A percentile compares a stretch with the other conserved stretches of the same genome.
phyloP scores from a whole-genome alignment of 352 stramenopile species.

The Phytophthora ohioensis region DNA sequence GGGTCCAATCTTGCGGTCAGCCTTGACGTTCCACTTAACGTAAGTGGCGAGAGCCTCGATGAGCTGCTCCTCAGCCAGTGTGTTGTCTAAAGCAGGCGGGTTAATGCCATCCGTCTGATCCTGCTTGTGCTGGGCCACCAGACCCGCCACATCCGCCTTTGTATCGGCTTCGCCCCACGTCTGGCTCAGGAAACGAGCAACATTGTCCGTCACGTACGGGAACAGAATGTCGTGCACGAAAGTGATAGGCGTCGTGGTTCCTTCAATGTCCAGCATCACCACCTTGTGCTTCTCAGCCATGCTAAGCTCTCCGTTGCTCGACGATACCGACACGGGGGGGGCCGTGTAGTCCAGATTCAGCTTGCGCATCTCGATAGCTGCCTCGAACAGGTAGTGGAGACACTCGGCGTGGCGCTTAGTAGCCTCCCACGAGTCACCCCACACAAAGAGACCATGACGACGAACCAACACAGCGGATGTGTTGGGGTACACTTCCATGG shows the following conservation, averaged over 20 bases:
- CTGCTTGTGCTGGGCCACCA: slow-evolving; percentile 54
- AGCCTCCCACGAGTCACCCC: slow-evolving; percentile 96
- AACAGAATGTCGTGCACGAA: slow-evolving; percentile 97
- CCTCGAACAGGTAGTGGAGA: slow-evolving; percentile 97
- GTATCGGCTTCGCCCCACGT: slow-evolving; percentile 70
- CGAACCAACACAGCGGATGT: slow-evolving; percentile 94
- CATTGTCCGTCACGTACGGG: slow-evolving; percentile 85
- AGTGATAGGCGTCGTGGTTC: slow-evolving; percentile 95
- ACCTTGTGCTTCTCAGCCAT: slow-evolving; percentile 90
- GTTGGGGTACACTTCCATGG: slow-evolving; percentile 87
- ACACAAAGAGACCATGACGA: slow-evolving; percentile 96
- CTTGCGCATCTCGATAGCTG: slow-evolving; percentile 90
- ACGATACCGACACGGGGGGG: slow-evolving; percentile 39
- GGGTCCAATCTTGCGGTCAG: slow-evolving; percentile 86
- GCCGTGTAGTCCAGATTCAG: slow-evolving; percentile 81
- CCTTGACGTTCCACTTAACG: slow-evolving; percentile 76
- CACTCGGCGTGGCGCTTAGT: slow-evolving; percentile 97
- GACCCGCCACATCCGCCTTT: slow-evolving; percentile 52
- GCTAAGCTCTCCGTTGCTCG: slow-evolving; percentile 26
- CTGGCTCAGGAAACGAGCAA: slow-evolving; percentile 58
- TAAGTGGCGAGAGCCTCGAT: slow-evolving; percentile 57
- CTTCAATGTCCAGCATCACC: slow-evolving; percentile 97
- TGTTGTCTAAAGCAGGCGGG: slow-evolving; percentile 35
- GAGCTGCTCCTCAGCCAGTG: slow-evolving; percentile 33
- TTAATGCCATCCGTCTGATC: slow-evolving; percentile 48